Evolutionary conservation across 441 rosid genomes (phyloP).

Genomic region (Isatis lusitanica): DNA sequence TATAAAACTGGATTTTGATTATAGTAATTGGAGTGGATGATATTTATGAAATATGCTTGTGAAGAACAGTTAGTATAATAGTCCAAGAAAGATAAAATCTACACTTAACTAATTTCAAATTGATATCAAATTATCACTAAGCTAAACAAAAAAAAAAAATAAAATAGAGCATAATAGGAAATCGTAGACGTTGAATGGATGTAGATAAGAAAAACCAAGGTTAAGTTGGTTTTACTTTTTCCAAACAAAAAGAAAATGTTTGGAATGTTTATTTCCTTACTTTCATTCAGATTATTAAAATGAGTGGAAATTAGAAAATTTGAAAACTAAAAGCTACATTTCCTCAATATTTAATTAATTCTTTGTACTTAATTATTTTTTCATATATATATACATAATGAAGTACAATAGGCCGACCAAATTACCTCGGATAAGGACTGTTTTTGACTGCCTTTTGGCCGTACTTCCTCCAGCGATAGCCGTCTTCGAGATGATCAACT

Average conservation of each 20-base stretch:
- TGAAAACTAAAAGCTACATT: not conserved
- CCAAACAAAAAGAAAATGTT: not conserved
- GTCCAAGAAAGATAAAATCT: not conserved
- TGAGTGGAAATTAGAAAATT: not conserved
- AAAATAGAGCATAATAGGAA: not conserved
- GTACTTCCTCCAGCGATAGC: constrained; percentile 95
- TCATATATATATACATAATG: too few species aligned
- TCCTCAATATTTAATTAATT: not conserved
- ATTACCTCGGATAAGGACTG: constrained; percentile 94
- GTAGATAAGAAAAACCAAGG: not conserved
- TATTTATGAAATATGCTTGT: not conserved
- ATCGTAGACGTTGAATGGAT: not conserved
- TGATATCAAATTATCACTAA: not conserved
- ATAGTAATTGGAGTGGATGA: not conserved
- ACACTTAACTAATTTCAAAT: not conserved
- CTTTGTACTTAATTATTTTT: not conserved
- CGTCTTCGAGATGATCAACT: constrained; percentile 94
- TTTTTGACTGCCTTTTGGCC: constrained; percentile 97
- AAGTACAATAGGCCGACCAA: not conserved
- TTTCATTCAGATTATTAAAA: not conserved
- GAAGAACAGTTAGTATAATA: not conserved
- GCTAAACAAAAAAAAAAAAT: not conserved
- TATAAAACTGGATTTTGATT: not conserved
- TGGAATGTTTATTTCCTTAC: not conserved
- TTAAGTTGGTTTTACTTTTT: not conserved